Evolutionary conservation across 2,329 filamentous ascomycete species (phyloP).

Genomic region (Nemania sp.): DNA sequence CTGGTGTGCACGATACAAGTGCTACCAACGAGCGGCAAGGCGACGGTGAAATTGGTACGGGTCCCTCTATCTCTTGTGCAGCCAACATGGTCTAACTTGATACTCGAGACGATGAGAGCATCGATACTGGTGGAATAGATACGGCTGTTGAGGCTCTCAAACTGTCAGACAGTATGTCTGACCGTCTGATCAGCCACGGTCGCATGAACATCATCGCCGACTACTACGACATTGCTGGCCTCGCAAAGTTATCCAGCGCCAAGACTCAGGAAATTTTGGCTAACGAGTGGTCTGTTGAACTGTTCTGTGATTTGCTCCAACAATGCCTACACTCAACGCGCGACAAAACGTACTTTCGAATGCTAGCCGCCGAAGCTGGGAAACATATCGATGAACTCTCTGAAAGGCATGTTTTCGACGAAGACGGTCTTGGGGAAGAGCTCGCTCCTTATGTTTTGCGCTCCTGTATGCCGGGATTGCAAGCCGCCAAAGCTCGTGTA

Average conservation of each 20-base stretch:
- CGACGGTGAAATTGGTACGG: no score
- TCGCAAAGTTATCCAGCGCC: not conserved
- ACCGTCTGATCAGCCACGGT: slow-evolving; percentile 10
- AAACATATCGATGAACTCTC: not conserved
- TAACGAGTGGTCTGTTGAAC: not conserved
- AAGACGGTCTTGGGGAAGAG: not conserved
- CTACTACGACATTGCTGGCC: slow-evolving; percentile 13
- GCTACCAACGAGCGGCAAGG: no score
- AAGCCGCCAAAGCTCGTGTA: no score
- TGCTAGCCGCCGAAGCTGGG: slow-evolving; percentile 3
- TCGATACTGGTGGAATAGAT: no score
- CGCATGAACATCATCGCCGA: slow-evolving; percentile 17
- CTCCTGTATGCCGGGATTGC: no score
- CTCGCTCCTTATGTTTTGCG: not conserved
- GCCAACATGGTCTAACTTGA: no score
- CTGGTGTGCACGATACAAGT: not conserved
- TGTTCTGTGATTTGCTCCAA: slow-evolving; percentile 6
- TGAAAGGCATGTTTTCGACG: not conserved
- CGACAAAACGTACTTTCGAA: not conserved
- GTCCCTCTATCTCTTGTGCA: no score
- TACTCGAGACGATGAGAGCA: no score
- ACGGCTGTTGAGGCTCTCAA: not conserved
- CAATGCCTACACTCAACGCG: not conserved
- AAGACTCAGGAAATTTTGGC: not conserved
- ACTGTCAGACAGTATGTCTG: not conserved